Conservation (phyloP, 2,329 filamentous ascomycete species). For the Aspergillus unguis region DNA sequence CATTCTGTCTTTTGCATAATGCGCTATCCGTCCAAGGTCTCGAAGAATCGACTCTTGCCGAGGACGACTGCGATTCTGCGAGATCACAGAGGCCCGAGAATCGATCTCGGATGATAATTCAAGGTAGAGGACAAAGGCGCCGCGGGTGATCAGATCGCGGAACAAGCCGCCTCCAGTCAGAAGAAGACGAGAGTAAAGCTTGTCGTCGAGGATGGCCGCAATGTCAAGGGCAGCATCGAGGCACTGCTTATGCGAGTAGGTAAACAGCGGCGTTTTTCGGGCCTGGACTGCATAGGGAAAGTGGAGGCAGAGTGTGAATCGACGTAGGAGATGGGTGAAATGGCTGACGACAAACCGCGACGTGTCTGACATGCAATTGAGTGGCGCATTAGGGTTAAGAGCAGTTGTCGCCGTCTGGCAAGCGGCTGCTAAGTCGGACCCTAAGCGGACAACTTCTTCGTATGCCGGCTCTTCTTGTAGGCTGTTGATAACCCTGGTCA, state of each 20-base stretch:
- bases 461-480: slow-evolving; percentile 21
- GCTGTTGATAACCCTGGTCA: slow-evolving; percentile 19
- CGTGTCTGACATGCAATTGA: neutral
- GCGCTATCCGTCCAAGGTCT: slow-evolving; percentile 20
- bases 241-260: slow-evolving; percentile 25
- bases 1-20: slow-evolving; percentile 26
- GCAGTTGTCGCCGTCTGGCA: slow-evolving; percentile 9
- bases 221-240: slow-evolving; percentile 27
- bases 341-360: slow-evolving; percentile 15
- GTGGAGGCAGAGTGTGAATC: slow-evolving; percentile 22
- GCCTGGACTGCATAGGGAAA: slow-evolving; percentile 25
- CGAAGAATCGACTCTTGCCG: slow-evolving; percentile 13
- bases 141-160: slow-evolving; percentile 26
- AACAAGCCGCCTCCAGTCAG: slow-evolving; percentile 28
- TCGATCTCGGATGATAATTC: slow-evolving; percentile 16
- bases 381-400: neutral
- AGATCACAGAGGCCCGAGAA: slow-evolving; percentile 12
- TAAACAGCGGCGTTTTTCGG: slow-evolving; percentile 22
- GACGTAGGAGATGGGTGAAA: slow-evolving; percentile 20
- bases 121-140: slow-evolving; percentile 18
- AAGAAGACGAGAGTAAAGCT: slow-evolving; percentile 23
- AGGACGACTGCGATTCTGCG: slow-evolving; percentile 11
- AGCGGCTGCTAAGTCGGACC: slow-evolving; percentile 13
- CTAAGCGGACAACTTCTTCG: slow-evolving; percentile 19
- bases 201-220: slow-evolving; percentile 24